Conservation (phyloP, 148 eudicot species). For the Salicornia ramosissima region DNA sequence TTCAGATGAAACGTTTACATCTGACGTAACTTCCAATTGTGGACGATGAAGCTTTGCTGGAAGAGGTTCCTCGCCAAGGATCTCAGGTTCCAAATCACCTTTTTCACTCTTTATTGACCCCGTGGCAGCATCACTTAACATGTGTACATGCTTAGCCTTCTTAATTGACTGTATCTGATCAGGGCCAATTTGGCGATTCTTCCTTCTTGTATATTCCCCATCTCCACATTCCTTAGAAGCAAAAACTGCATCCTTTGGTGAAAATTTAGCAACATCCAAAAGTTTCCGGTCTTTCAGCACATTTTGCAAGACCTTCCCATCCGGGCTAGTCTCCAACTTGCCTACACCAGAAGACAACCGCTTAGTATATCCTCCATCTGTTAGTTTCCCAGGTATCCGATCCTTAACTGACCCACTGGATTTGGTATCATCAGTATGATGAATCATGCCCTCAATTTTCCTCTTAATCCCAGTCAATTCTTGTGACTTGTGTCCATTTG, state of each 20-base stretch:
- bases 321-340: slow-evolving; percentile 26
- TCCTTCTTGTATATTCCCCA: slow-evolving; percentile 29
- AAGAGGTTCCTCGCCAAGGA: slow-evolving; percentile 44
- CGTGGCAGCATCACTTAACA: slow-evolving; percentile 31
- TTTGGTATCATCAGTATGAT: slow-evolving; percentile 21
- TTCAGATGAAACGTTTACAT: slow-evolving; percentile 27
- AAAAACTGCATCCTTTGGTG: slow-evolving; percentile 25
- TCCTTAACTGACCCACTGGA: slow-evolving; percentile 24
- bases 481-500: slow-evolving; percentile 35
- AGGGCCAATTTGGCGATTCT: slow-evolving; percentile 28
- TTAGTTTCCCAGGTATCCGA: slow-evolving; percentile 24
- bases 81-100: slow-evolving; percentile 20
- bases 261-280: slow-evolving; percentile 29
- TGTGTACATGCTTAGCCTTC: slow-evolving; percentile 45
- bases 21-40: slow-evolving; percentile 35
- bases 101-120: slow-evolving; percentile 24
- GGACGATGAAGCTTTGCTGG: slow-evolving; percentile 45
- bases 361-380: slow-evolving; percentile 30
- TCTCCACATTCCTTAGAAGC: slow-evolving; percentile 30
- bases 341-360: slow-evolving; percentile 30
- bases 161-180: slow-evolving; percentile 33
- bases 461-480: slow-evolving; percentile 36
- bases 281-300: slow-evolving; percentile 32
- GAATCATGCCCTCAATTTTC: slow-evolving; percentile 26
- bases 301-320: slow-evolving; percentile 33